Evolutionary conservation across 2,329 filamentous ascomycete genomes (phyloP).

Genomic region (Chaetomiaceae sp.): DNA sequence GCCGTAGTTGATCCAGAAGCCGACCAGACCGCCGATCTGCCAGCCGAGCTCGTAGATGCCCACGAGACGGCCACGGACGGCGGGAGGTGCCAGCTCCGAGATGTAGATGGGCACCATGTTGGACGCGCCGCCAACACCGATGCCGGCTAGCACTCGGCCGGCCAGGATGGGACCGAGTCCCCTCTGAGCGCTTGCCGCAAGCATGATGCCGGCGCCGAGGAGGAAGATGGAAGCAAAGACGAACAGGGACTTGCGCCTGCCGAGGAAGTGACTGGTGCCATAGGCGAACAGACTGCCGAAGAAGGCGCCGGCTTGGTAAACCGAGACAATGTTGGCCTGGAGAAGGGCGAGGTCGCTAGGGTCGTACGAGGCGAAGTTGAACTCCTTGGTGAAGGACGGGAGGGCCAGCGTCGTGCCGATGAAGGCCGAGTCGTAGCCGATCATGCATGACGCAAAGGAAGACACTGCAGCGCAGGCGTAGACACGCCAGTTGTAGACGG

Average conservation of each 20-base stretch:
- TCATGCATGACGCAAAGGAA: slow-evolving; percentile 54
- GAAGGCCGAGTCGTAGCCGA: slow-evolving; percentile 67
- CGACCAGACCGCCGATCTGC: slow-evolving; percentile 59
- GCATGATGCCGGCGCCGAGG: slow-evolving; percentile 67
- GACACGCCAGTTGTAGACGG: slow-evolving; percentile 59
- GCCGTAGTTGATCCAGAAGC: slow-evolving; percentile 64
- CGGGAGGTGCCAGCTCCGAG: slow-evolving; percentile 56
- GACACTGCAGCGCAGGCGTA: slow-evolving; percentile 51
- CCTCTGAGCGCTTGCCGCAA: slow-evolving; percentile 57
- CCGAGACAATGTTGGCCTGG: slow-evolving; percentile 72
- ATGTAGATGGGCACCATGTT: slow-evolving; percentile 62
- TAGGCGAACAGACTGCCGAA: slow-evolving; percentile 73
- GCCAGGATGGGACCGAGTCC: slow-evolving; percentile 62
- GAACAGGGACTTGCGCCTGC: slow-evolving; percentile 61
- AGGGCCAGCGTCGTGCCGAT: slow-evolving; percentile 73
- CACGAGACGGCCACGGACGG: slow-evolving; percentile 60
- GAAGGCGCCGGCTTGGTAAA: slow-evolving; percentile 80
- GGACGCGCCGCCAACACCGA: slow-evolving; percentile 60
- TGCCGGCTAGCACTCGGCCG: slow-evolving; percentile 58
- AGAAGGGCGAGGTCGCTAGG: slow-evolving; percentile 50
- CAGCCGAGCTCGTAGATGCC: slow-evolving; percentile 65
- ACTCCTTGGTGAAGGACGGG: slow-evolving; percentile 65
- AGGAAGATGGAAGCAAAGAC: slow-evolving; percentile 61
- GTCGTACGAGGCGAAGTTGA: slow-evolving; percentile 53
- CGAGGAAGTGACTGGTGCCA: slow-evolving; percentile 60